Conservation (phyloP, 2,329 filamentous ascomycete species). For the Westerdykella ornata region DNA sequence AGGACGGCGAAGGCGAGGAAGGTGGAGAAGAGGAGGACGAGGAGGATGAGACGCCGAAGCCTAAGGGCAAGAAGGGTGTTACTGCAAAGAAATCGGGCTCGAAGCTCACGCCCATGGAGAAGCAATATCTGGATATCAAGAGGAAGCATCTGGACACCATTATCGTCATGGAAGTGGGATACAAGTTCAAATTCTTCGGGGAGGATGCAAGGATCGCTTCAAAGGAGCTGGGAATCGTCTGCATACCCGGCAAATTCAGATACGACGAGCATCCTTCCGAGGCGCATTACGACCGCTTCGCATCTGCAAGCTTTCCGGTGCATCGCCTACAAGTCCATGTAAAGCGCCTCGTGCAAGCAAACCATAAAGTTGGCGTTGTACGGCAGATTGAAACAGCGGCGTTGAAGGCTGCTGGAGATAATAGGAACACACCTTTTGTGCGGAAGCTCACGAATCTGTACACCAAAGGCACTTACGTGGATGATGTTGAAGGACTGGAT, state of each 20-base stretch:
- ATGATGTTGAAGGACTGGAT: constrained; percentile 79
- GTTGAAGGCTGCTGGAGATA: constrained; percentile 89
- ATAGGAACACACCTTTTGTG: constrained; percentile 84
- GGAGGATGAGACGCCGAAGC: constrained; percentile 44
- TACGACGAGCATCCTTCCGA: constrained; percentile 80
- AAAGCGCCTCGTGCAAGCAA: constrained; percentile 83
- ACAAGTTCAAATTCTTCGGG: constrained; percentile 96
- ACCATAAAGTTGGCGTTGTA: constrained; percentile 93
- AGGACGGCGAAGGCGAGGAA: constrained; percentile 47
- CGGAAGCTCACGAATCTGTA: constrained; percentile 94
- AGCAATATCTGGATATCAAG: constrained; percentile 91
- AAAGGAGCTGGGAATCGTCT: constrained; percentile 88
- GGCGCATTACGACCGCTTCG: constrained; percentile 84
- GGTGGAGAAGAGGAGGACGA: constrained; percentile 54
- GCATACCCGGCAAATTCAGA: constrained; percentile 89
- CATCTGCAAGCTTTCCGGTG: constrained; percentile 90
- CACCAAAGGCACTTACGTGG: constrained; percentile 95
- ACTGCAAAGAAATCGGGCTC: constrained; percentile 62
- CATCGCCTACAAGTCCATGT: constrained; percentile 89
- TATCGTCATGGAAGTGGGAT: constrained; percentile 89
- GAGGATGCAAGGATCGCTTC: constrained; percentile 87
- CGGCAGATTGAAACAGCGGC: constrained; percentile 92
- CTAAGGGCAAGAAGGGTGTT: constrained; percentile 45
- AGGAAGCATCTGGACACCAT: constrained; percentile 81
- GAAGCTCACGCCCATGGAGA: constrained; percentile 91